A percentile compares a stretch with the other conserved stretches of the same genome.
Conservation (phyloP, 176 grass and related monocot genomes). For the Panicum miliaceum region DNA sequence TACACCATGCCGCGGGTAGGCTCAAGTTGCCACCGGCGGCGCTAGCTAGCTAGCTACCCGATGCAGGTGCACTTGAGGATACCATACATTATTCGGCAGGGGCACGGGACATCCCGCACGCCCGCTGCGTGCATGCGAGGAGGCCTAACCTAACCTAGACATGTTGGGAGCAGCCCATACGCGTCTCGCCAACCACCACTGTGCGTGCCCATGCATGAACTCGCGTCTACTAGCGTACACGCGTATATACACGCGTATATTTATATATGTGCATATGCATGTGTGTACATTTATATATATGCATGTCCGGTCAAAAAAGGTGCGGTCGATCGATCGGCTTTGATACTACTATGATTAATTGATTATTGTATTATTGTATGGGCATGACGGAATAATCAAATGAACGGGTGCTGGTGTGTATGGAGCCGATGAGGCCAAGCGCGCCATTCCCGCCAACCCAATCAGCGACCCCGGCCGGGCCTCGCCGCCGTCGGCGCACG, state of each 20-base stretch:
- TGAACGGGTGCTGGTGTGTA: background rate
- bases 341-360: background rate
- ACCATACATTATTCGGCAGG: background rate
- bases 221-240: background rate
- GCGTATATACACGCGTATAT: too few species aligned
- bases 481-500: slow-evolving; percentile 27
- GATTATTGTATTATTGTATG: background rate
- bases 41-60: background rate
- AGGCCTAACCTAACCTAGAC: background rate
- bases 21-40: too few species aligned
- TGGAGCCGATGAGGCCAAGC: slow-evolving; percentile 19
- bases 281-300: background rate
- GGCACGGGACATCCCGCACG: slow-evolving; percentile 33
- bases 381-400: background rate
- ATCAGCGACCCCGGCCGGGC: background rate
- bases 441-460: slow-evolving; percentile 28
- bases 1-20: too few species aligned
- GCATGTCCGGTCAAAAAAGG: background rate
- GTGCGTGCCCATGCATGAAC: background rate
- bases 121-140: background rate
- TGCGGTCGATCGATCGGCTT: too few species aligned
- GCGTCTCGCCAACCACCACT: background rate
- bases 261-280: background rate
- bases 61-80: slow-evolving; percentile 8
- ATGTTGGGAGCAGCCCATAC: background rate